Evolutionary conservation across 139 green algal species (phyloP), one percentile per base, ranked within the genome.

Genomic region (Closterium sp.): DNA sequence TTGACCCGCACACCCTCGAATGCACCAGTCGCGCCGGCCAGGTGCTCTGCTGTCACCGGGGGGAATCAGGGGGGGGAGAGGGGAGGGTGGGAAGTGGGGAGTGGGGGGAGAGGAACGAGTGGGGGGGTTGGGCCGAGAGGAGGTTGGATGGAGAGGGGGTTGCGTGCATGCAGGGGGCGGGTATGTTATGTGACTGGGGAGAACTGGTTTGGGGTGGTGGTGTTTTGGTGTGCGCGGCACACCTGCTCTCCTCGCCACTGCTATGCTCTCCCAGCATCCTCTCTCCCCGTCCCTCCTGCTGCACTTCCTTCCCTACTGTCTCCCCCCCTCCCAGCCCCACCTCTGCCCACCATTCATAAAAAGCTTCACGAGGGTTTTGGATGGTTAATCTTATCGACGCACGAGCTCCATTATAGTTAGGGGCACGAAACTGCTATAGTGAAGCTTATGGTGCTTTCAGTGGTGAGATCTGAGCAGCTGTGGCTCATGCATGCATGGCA

Each of bases 1-100:
- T 93, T 0, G 94, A 95, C 88, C 50, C 91, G 11, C 91, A 96
- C 93, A 95, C 94, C 1, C 50, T 96, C 87, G 73, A 91, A 7
- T 95, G 90, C 88, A 95, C 89, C 86, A 94, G 94, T 31, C 92
- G 93, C 22, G 94, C 90, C 9, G 95, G 95, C 29, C 91, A 94
- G 45, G 88, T 94, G 87, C 32, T 70, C 3, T 70, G 45, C 11
- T 38, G 32, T 38, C 32, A 38, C 32, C 32, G 4, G 45, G 45
- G 45, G 45, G 42, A 90, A 30, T 86, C 27, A 27, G 87, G 87
- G 10, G 87, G 19, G 4, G 1, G 10, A 31, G 87, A 9, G n/a
- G 28, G 87, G 87, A 27, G 87, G 10, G 22, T 13, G 87, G n/a
- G 87, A 9, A 70, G 11, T 17, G 45, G 4, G 11, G 45, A 70